These are phyloP conservation scores for Lodderomyces theae DNA, from an alignment of 1,139 yeast genomes.

Conservation along the genomic window DNA sequence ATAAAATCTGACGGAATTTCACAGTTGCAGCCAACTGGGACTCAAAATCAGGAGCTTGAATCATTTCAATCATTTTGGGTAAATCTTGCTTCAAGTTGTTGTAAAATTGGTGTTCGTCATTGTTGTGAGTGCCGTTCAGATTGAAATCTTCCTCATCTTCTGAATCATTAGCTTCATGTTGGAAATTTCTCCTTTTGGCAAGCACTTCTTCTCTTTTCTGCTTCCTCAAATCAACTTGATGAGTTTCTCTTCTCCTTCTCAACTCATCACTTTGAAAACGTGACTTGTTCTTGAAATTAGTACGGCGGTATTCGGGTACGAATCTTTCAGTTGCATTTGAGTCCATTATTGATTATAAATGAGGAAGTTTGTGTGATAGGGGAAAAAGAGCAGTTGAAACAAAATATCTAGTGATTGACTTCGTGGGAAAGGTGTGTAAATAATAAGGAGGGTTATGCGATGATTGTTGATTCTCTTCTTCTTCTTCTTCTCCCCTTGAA, in stretches of 20 bases:
- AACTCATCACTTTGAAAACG: slow-evolving; percentile 94
- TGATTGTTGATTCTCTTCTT: slow-evolving; percentile 6
- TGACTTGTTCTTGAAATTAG: slow-evolving; percentile 92
- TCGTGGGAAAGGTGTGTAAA: too few relatives aligned
- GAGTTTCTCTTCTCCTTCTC: slow-evolving; percentile 96
- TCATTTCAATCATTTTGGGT: slow-evolving; percentile 82
- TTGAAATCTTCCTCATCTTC: slow-evolving; percentile 47
- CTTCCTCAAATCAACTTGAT: slow-evolving; percentile 94
- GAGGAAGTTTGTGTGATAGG: too few relatives aligned
- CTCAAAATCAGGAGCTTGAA: slow-evolving; percentile 74
- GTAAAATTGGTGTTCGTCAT: slow-evolving; percentile 51
- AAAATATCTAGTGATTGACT: too few relatives aligned
- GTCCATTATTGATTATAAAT: slow-evolving; percentile 48
- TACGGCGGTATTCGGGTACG: slow-evolving; percentile 96
- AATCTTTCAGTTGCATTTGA: slow-evolving; percentile 79
- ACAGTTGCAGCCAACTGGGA: slow-evolving; percentile 86
- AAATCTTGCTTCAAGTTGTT: slow-evolving; percentile 68
- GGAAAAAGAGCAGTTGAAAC: too few relatives aligned
- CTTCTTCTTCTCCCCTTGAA: background rate
- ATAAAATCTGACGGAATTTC: slow-evolving; percentile 87
- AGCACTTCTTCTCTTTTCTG: slow-evolving; percentile 94
- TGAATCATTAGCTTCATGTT: slow-evolving; percentile 38
- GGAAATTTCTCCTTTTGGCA: slow-evolving; percentile 85
- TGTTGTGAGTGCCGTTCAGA: slow-evolving; percentile 24
- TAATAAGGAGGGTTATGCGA: too few relatives aligned